phyloP scores from a whole-genome alignment of 75 land plant genomes.

The Cunninghamia lanceolata region DNA sequence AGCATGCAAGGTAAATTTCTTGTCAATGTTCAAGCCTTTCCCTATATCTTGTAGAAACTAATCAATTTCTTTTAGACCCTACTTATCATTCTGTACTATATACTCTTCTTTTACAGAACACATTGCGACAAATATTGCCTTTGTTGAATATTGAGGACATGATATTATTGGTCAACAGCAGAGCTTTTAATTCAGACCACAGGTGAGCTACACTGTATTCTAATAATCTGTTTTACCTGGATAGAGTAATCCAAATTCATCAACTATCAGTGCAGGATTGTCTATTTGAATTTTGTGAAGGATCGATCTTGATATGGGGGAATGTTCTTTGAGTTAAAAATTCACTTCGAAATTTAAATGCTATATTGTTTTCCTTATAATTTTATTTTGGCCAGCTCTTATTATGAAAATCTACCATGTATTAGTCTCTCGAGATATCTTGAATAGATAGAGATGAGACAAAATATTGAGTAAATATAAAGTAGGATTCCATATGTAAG shows the following conservation, averaged over 20 bases:
- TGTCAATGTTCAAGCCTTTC: background rate
- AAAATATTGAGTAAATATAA: background rate
- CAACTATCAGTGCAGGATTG: background rate
- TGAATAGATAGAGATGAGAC: background rate
- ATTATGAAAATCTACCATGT: background rate
- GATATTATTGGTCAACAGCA: constrained; percentile 19
- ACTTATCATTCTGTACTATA: background rate
- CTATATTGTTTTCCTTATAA: background rate
- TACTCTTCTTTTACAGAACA: constrained; percentile 36
- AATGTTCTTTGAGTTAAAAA: background rate
- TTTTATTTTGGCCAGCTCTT: background rate
- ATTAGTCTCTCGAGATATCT: background rate
- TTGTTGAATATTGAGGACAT: constrained; percentile 57
- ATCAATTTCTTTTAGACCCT: background rate
- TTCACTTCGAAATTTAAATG: background rate
- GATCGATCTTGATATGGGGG: background rate
- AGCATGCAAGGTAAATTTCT: constrained; percentile 71
- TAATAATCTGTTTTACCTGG: background rate
- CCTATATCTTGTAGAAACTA: background rate
- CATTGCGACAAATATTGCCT: constrained; percentile 55
- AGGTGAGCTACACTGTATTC: constrained; percentile 34
- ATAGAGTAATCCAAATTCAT: background rate
- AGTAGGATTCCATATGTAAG: background rate
- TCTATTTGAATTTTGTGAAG: background rate
- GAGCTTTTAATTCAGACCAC: constrained; percentile 57